Percentiles rank a stretch among this genome's conserved stretches.
phyloP scores from a whole-genome alignment of 345 rosid species.

The Theobroma cacao region DNA sequence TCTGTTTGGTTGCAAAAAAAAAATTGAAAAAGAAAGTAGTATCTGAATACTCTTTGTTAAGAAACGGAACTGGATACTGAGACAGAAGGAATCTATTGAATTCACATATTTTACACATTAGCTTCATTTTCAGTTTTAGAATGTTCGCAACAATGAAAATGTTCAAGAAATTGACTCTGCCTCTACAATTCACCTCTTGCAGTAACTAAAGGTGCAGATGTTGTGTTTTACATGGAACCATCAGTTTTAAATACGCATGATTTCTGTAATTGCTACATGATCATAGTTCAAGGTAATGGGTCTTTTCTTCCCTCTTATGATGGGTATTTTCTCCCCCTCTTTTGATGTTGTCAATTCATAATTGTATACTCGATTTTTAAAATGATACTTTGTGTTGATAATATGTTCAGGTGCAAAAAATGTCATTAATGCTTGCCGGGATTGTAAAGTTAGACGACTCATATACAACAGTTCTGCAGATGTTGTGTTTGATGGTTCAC shows the following conservation, averaged over 20 bases:
- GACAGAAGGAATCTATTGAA: neutral
- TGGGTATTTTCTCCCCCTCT: neutral
- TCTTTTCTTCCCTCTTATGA: neutral
- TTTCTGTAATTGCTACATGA: slow-evolving; percentile 58
- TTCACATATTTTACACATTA: neutral
- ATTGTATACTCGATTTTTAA: neutral
- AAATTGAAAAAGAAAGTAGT: neutral
- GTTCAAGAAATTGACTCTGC: slow-evolving; percentile 9
- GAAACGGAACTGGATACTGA: neutral
- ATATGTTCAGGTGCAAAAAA: slow-evolving; percentile 65
- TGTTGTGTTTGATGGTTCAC: slow-evolving; percentile 79
- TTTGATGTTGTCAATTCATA: neutral
- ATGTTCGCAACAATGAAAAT: slow-evolving; percentile 2
- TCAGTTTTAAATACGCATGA: slow-evolving; percentile 40
- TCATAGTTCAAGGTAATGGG: slow-evolving; percentile 73
- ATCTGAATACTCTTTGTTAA: neutral
- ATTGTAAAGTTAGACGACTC: slow-evolving; percentile 73
- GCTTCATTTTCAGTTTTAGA: neutral
- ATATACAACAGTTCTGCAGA: slow-evolving; percentile 84
- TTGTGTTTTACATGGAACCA: slow-evolving; percentile 70
- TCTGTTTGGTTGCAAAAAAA: neutral
- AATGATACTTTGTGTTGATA: neutral
- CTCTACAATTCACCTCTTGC: slow-evolving; percentile 28
- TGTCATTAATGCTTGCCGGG: slow-evolving; percentile 73
- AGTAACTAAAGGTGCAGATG: slow-evolving; percentile 70